Evolutionary conservation across 2,329 filamentous ascomycete species (phyloP).

Genomic region (Penicillium sp.): DNA sequence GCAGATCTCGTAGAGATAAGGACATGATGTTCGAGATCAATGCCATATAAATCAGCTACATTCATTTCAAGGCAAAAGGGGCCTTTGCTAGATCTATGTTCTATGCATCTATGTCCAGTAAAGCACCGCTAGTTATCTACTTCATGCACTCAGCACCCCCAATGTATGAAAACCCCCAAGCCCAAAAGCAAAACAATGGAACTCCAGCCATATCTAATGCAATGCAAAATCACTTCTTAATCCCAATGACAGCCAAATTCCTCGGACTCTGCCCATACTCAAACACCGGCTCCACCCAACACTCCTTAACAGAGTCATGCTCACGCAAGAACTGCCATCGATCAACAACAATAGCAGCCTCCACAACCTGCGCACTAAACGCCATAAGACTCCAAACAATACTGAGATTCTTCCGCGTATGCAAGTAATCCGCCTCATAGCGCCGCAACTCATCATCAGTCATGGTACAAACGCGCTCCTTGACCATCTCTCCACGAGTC

Average conservation of each 20-base stretch:
- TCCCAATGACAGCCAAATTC: slow-evolving; percentile 87
- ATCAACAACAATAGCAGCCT: slow-evolving; percentile 86
- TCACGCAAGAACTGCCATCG: slow-evolving; percentile 83
- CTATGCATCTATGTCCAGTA: not conserved
- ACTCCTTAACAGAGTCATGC: slow-evolving; percentile 67
- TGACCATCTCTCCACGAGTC: slow-evolving; percentile 58
- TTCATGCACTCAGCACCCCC: not conserved
- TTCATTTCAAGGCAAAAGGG: not conserved
- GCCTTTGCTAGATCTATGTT: not conserved
- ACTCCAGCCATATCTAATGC: slow-evolving; percentile 1
- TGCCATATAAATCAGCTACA: too few species aligned
- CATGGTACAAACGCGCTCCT: slow-evolving; percentile 62
- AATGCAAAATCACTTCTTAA: slow-evolving; percentile 58
- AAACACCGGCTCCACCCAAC: slow-evolving; percentile 93
- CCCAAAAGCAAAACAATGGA: not conserved
- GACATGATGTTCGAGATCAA: too few species aligned
- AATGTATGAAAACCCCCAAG: not conserved
- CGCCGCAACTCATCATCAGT: slow-evolving; percentile 69
- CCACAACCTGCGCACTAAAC: slow-evolving; percentile 83
- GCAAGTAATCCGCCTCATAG: slow-evolving; percentile 64
- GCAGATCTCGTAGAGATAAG: too few species aligned
- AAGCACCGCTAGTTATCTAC: not conserved
- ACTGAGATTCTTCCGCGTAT: slow-evolving; percentile 73
- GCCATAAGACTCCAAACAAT: slow-evolving; percentile 95
- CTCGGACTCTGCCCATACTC: slow-evolving; percentile 80